These are phyloP conservation scores for Stachybotrys chlorohalonatus DNA, from an alignment of 2,329 filamentous ascomycete genomes.

Conservation along the genomic window DNA sequence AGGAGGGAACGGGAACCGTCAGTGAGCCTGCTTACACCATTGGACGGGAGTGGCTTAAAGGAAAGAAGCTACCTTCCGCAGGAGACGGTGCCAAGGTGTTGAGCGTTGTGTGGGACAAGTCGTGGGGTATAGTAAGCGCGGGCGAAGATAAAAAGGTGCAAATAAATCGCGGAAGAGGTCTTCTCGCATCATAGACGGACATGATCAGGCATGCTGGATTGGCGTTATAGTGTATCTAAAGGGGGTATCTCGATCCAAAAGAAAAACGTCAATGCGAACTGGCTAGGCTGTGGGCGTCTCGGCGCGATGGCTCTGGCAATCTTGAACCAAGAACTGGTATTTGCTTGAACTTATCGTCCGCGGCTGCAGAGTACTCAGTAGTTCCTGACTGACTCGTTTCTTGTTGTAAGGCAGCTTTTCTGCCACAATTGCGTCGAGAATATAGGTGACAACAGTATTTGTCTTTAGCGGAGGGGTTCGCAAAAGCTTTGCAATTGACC, in stretches of 20 bases:
- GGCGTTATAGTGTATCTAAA: background rate
- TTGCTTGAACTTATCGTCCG: slow-evolving; percentile 4
- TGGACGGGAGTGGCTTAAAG: slow-evolving; percentile 61
- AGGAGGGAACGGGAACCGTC: slow-evolving; percentile 55
- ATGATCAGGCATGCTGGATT: background rate
- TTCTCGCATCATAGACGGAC: slow-evolving; percentile 27
- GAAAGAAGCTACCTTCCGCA: slow-evolving; percentile 54
- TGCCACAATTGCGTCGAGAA: slow-evolving; percentile 43
- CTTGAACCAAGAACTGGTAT: slow-evolving; percentile 18
- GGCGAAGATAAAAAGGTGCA: slow-evolving; percentile 94
- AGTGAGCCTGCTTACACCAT: slow-evolving; percentile 69
- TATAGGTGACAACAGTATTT: slow-evolving; percentile 48
- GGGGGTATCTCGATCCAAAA: background rate
- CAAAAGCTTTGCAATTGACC: slow-evolving; percentile 43
- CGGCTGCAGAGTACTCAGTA: slow-evolving; percentile 27
- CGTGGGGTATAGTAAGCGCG: slow-evolving; percentile 80
- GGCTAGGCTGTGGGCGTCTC: background rate
- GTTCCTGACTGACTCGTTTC: slow-evolving; percentile 32
- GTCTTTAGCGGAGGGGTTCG: slow-evolving; percentile 50
- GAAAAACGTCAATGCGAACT: background rate
- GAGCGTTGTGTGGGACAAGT: slow-evolving; percentile 74
- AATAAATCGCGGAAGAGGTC: slow-evolving; percentile 63
- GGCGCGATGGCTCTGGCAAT: slow-evolving; percentile 4
- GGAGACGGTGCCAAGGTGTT: slow-evolving; percentile 90
- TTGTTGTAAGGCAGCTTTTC: slow-evolving; percentile 43